Base-by-base conservation (phyloP, 148 eudicot genomes). In the Rhododendron ferrugineum region DNA sequence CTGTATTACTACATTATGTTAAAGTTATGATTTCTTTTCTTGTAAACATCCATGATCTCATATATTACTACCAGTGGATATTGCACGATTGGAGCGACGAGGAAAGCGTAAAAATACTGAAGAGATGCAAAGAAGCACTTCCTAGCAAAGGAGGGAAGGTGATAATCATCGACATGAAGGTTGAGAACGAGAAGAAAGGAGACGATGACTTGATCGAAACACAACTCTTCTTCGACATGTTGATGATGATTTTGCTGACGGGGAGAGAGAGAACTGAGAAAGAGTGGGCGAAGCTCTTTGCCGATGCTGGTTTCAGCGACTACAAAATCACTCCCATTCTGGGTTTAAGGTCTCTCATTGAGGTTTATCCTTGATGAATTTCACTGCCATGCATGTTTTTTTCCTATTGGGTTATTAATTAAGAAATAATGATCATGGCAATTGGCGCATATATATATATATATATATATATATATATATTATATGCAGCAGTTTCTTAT, bases 131-230 rank as follows among this genome's bases (percentile, higher is more conserved):
- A 30, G 46, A 85, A 16, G 83, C 86, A 28, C 66, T 85, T 79
- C 64, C 86, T 22, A 66, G 83, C 64, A 79, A 66, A 26, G 77
- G 78, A 60, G 86, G 86, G 13, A 85, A 85, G 60, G 54, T 79
- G 73, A 64, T 85, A 26, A 78, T 85, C 20, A 78, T 79, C 7
- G 86, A 85, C 46, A 79, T 85, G 23, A 72, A 44, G n/a, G 46
- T 85, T 14, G 83, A 75, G 26, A 78, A 30, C 36, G 60, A 44
- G 15, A 10, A 42, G 8, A 11, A 60, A n/a, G 46, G 6, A 28
- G 58, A 42, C 3, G 60, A 56, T 5, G 3, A 42, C 6, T 78
- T 8, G 2, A 1, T 40, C 3, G 56, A 79, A 32, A 32, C 75
- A 0, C 74, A 85, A 3, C 83, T 85, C n/a, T 64, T 78, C 72